Evolutionary conservation across 164 flowering plant genomes (phyloP).

Genomic region (Euptelea pleiosperma): DNA sequence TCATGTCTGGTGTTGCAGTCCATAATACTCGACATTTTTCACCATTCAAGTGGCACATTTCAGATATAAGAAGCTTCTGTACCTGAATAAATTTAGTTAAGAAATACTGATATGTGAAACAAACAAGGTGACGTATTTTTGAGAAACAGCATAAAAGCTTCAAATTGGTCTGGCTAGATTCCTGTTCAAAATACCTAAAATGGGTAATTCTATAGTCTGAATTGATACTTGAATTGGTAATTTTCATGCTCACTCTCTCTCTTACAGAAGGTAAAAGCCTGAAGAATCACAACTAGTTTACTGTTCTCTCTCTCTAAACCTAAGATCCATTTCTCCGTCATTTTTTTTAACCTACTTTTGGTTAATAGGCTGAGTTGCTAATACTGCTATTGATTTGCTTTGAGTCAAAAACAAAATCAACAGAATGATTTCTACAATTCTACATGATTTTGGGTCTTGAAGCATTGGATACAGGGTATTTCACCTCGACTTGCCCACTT

Average conservation of each 20-base stretch:
- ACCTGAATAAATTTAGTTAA: conserved; percentile 3
- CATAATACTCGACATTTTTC: conserved; percentile 44
- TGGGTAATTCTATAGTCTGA: too few species aligned
- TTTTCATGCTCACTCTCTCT: too few species aligned
- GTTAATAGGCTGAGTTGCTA: too few species aligned
- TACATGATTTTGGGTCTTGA: neutral
- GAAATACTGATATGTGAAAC: neutral
- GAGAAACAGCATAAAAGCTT: neutral
- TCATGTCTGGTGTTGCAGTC: conserved; percentile 69
- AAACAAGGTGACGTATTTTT: neutral
- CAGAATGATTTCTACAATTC: too few species aligned
- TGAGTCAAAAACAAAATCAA: too few species aligned
- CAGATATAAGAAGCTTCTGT: conserved; percentile 54
- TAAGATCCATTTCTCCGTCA: too few species aligned
- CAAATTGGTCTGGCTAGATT: neutral
- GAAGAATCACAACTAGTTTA: neutral
- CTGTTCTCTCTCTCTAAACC: neutral
- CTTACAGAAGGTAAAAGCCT: neutral
- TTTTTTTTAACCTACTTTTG: neutral
- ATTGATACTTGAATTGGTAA: too few species aligned
- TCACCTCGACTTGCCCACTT: conserved; percentile 41
- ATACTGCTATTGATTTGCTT: too few species aligned
- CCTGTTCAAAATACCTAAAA: neutral
- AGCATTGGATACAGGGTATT: neutral
- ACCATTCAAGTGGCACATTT: conserved; percentile 40